Percentiles rank a stretch among this genome's conserved stretches.
Evolutionary conservation across 306 rosid genomes (phyloP).

Genomic region (Nissolia schottii): DNA sequence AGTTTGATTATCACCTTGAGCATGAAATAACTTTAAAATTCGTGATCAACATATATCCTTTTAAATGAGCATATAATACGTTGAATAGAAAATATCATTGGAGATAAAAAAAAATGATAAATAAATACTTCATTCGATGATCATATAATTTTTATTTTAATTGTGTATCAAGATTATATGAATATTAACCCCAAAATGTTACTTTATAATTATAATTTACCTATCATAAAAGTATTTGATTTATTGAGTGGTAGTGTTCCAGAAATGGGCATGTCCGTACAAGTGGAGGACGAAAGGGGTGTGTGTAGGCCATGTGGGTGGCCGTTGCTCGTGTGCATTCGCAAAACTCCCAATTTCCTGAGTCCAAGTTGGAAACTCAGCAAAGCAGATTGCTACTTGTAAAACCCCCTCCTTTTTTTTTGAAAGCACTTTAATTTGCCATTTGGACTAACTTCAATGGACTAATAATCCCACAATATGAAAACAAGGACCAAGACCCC

Average conservation of each 20-base stretch:
- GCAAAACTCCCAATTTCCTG: conserved; percentile 24
- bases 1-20: no score
- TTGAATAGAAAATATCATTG: no score
- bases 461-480: background rate
- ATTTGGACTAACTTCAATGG: conserved; percentile 1
- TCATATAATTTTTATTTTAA: no score
- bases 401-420: background rate
- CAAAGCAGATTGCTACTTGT: conserved; percentile 21
- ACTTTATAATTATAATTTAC: background rate
- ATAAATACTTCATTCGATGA: no score
- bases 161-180: no score
- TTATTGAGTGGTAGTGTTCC: background rate
- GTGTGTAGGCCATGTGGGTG: conserved; percentile 25
- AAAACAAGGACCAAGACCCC: background rate
- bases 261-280: conserved; percentile 24
- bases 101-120: no score
- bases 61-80: no score
- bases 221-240: background rate
- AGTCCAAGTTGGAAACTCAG: background rate
- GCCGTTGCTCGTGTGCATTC: conserved; percentile 42
- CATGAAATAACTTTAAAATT: no score
- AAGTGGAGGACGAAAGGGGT: conserved; percentile 21
- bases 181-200: background rate
- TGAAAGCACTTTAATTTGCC: conserved; percentile 15
- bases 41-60: no score